Evolutionary conservation across 192 early-diverging fungal species (phyloP).

Genomic region (Kickxella alabastrina): DNA sequence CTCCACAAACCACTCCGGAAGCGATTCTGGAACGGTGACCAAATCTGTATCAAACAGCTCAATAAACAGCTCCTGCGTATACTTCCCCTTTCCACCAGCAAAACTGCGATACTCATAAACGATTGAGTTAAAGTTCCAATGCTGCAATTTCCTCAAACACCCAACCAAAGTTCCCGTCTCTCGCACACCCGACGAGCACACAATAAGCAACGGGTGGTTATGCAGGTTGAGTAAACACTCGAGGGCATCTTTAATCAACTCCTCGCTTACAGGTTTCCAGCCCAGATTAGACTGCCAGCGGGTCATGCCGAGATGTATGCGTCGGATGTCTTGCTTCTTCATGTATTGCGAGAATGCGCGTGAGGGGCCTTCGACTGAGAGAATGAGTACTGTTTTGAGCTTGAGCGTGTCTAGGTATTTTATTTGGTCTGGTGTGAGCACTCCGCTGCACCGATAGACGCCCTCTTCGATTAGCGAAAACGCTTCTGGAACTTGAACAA

Average conservation of each 20-base stretch:
- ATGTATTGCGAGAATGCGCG: constrained; percentile 69
- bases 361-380: constrained; percentile 80
- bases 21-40: constrained; percentile 70
- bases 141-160: constrained; percentile 86
- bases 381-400: constrained; percentile 75
- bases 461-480: constrained; percentile 89
- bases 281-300: constrained; percentile 66
- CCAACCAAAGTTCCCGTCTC: constrained; percentile 93
- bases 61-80: constrained; percentile 91
- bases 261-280: constrained; percentile 92
- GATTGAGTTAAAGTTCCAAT: constrained; percentile 97
- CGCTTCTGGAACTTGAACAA: constrained; percentile 64
- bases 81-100: constrained; percentile 82
- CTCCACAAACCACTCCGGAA: constrained; percentile 81
- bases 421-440: constrained; percentile 68
- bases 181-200: constrained; percentile 91
- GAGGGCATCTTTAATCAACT: constrained; percentile 92
- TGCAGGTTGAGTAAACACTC: constrained; percentile 76
- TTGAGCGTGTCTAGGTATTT: constrained; percentile 74
- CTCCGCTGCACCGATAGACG: constrained; percentile 77
- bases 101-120: constrained; percentile 95
- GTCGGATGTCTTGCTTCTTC: constrained; percentile 63
- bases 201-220: constrained; percentile 84
- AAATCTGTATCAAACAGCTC: constrained; percentile 92
- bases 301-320: constrained; percentile 66